phyloP scores from a whole-genome alignment of 2,329 filamentous ascomycete species.

The Pseudogymnoascus sp. region DNA sequence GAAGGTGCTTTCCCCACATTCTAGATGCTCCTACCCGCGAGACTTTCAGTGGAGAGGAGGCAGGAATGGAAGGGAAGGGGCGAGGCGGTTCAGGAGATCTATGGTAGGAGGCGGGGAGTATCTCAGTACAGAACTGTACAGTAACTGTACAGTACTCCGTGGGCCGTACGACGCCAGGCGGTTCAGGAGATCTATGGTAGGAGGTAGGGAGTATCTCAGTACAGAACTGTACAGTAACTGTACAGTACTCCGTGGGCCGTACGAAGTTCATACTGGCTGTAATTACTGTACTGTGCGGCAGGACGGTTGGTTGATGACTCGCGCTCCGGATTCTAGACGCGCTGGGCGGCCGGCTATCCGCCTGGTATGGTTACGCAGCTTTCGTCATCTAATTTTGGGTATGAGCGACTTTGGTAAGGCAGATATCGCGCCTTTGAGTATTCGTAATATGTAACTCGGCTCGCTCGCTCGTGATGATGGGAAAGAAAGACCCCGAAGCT shows the following conservation, averaged over 20 bases:
- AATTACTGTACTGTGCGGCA: too few species aligned
- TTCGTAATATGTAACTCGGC: background rate
- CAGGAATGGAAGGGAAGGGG: background rate
- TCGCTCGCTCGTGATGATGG: background rate
- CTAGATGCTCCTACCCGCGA: background rate
- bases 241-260: background rate
- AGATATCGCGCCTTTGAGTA: background rate
- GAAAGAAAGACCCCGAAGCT: background rate
- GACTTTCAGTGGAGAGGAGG: background rate
- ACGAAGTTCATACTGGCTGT: background rate
- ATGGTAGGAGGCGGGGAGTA: too few species aligned
- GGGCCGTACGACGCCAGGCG: too few species aligned
- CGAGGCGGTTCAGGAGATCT: background rate
- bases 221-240: too few species aligned
- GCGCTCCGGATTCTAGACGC: background rate
- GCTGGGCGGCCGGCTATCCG: background rate
- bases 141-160: too few species aligned
- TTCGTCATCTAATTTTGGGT: conserved; percentile 5
- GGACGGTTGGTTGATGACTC: background rate
- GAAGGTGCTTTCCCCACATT: background rate
- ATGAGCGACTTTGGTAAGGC: background rate
- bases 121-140: too few species aligned
- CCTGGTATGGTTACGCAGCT: background rate
- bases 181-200: background rate
- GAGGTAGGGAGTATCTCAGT: background rate